A percentile compares a stretch with the other conserved stretches of the same genome.
Conservation (phyloP, 176 grass and related monocot genomes). For the Rhynchospora breviuscula region DNA sequence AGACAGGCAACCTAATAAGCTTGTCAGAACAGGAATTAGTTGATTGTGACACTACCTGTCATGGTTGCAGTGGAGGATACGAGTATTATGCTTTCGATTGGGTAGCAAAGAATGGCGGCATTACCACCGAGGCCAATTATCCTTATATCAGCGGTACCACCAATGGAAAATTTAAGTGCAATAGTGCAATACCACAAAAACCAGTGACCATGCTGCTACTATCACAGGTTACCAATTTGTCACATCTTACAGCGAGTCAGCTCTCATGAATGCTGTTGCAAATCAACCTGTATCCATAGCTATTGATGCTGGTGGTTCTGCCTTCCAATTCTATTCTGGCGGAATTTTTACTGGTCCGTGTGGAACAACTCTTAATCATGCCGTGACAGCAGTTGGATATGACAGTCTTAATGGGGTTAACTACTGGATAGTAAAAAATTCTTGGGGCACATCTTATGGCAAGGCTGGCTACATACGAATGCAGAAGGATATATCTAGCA, state of each 20-base stretch:
- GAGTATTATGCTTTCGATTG: neutral
- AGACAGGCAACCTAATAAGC: neutral
- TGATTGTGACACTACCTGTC: neutral
- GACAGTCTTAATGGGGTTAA: conserved; percentile 7
- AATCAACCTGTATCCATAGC: conserved; percentile 14
- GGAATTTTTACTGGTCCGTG: conserved; percentile 15
- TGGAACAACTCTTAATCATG: neutral
- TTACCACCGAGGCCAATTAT: conserved; percentile 33
- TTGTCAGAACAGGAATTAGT: conserved; percentile 38
- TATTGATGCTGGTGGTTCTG: neutral
- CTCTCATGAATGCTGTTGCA: conserved; percentile 17
- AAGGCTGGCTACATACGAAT: conserved; percentile 27
- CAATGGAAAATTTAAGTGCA: conserved; percentile 2
- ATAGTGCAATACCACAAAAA: conserved; percentile 16
- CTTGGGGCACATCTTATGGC: conserved; percentile 26
- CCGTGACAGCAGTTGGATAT: conserved; percentile 20
- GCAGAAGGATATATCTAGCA: neutral
- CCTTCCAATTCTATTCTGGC: conserved; percentile 26
- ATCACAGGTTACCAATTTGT: neutral
- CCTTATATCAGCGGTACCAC: conserved; percentile 17
- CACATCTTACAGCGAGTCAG: neutral
- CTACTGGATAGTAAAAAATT: conserved; percentile 45
- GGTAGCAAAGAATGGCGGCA: conserved; percentile 27
- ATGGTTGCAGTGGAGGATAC: conserved; percentile 3
- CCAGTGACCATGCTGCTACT: neutral